Base-by-base conservation (phyloP, 2,329 filamentous ascomycete genomes). In the Trichoderma sp. region DNA sequence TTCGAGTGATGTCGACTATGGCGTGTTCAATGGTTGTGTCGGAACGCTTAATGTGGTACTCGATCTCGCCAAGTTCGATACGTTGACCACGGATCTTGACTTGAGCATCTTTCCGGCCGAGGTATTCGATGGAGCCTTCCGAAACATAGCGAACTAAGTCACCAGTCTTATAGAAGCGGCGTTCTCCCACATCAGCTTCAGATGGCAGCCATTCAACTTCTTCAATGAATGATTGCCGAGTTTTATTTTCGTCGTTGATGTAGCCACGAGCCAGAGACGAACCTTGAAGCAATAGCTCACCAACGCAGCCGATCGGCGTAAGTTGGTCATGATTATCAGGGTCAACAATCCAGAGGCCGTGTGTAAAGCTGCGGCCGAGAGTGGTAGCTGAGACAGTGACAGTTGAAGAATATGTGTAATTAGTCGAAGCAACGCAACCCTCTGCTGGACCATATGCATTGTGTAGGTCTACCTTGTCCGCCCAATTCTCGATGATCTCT, bases 281-380 rank as follows among this genome's bases (percentile, higher is more conserved):
- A 1, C 78, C 78, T 50, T 81, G 73, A 0, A 81, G 71, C 2
- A 81, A 62, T 2, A 81, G 71, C 68, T 81, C 80, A 35, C 80
- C 80, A 16, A 80, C 71, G 31, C 75, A 76, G 12, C 80, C 80
- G 18, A 79, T 64, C 3, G 77, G 78, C 11, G 68, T 77, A 2
- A 81, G 77, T 1, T 63, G 56, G 56, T 79, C 59, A 65, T 77
- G 77, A 53, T 81, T 65, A 6, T 76, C 50, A 0, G 77, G 76
- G 7, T 80, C 63, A 2, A 78, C 77, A n/a, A 81, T 53, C 77
- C 79, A 80, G n/a, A 68, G 9, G 41, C 69, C 71, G 18, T 77
- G 24, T 9, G 76, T 59, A 56, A 75, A 73, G 16, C 67, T 45
- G 33, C 68, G 68, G 11, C 74, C 74, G 11, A 75, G 2, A 14